Percentiles rank a stretch among this genome's conserved stretches.
These are phyloP conservation scores for Suillus occidentalis DNA, from an alignment of 768 basidiomycete species.

Conservation along the genomic window DNA sequence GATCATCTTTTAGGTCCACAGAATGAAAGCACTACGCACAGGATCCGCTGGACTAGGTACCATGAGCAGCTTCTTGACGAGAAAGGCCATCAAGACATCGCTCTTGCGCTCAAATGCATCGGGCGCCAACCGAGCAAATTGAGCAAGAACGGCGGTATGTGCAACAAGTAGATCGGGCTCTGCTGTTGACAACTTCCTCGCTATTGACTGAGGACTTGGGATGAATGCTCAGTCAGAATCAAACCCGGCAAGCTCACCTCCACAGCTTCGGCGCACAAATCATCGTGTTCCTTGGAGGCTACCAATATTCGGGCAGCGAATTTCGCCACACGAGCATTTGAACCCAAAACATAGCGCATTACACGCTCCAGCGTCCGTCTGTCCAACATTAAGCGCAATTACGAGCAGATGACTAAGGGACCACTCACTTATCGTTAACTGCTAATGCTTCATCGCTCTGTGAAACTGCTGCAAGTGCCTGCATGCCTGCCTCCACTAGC, in stretches of 20 bases:
- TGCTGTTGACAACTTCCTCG: conserved; percentile 47
- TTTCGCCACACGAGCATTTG: conserved; percentile 72
- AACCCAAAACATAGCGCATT: conserved; percentile 54
- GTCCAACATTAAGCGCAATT: conserved; percentile 7
- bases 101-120: conserved; percentile 78
- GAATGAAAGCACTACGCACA: conserved; percentile 35
- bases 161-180: conserved; percentile 57
- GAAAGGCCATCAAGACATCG: conserved; percentile 68
- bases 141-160: conserved; percentile 68
- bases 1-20: neutral
- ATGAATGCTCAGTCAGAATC: neutral
- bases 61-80: conserved; percentile 73
- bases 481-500: conserved; percentile 67
- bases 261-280: conserved; percentile 54
- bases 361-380: conserved; percentile 72
- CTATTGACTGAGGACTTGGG: conserved; percentile 49
- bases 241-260: conserved; percentile 48
- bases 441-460: conserved; percentile 57
- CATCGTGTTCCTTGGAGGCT: conserved; percentile 51
- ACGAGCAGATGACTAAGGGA: neutral
- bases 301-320: conserved; percentile 80
- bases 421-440: conserved; percentile 66
- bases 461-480: conserved; percentile 71
- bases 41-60: conserved; percentile 44
- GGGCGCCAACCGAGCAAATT: conserved; percentile 68